Base-by-base conservation (phyloP, 805 yeast species). In the Kazachstania bromeliacearum region DNA sequence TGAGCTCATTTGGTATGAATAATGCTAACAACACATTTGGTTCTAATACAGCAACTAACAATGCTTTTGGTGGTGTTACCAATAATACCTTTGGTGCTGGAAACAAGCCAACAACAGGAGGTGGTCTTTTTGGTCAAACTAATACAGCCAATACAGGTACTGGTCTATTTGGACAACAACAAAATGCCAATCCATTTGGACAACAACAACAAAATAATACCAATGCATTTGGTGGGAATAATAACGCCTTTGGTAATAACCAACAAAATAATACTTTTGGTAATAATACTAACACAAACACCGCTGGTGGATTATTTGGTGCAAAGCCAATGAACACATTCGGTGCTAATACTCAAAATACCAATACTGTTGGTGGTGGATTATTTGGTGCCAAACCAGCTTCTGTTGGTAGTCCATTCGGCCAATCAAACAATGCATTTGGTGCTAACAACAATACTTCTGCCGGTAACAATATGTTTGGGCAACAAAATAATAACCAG, bases 261-360 rank as follows among this genome's bases (percentile, higher is more conserved):
- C 41, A 40, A 21, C 39, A 35, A 23, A 24, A 31, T 26, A 41
- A 46, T 16, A 57, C 52, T 18, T 62, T 63, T 43, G 67, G 67
- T 18, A 41, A 60, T 49, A 33, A 60, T 47, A 49, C 32, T 16
- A 34, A 14, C 24, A 35, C 41, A 15, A 39, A 48, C 24, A 40
- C 45, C 7, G 22, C 37, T 5, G 55, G 56, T n/a, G 55, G 55
- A 6, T 33, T 57, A n/a, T 62, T 63, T 44, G 68, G 68, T 15
- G 44, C 45, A 35, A 52, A 45, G 41, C 16, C 26, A 4, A 10
- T 6, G 22, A 18, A 20, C 10, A 10, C 7, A 12, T 17, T n/a
- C 15, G 46, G 42, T 15, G 41, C 38, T 3, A 53, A 57, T 10
- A 33, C 25, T 6, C 7, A 27, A 4, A 31, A 22, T 8, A 20